phyloP scores from a whole-genome alignment of 2,329 filamentous ascomycete species.

The Aureobasidium lini region DNA sequence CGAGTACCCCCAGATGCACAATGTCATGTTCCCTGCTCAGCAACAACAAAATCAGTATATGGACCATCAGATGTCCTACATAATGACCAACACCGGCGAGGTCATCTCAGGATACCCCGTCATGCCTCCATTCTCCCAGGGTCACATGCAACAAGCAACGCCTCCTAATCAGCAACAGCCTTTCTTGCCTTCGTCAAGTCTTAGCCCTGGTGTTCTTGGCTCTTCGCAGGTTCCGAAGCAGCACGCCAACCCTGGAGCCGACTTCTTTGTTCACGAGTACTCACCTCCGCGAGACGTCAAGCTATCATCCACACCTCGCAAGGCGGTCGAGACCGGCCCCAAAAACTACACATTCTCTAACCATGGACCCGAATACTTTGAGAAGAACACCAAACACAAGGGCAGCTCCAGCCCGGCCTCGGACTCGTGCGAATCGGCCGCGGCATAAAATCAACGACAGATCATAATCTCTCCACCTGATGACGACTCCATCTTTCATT shows the following conservation, averaged over 20 bases:
- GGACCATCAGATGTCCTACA: slow-evolving; percentile 16
- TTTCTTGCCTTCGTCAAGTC: slow-evolving; percentile 15
- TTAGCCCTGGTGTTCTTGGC: slow-evolving; percentile 5
- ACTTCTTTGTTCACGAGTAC: slow-evolving; percentile 42
- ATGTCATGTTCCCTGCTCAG: slow-evolving; percentile 14
- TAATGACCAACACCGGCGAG: slow-evolving; percentile 15
- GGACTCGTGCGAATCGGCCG: slow-evolving; percentile 1
- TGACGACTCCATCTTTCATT: slow-evolving; percentile 7
- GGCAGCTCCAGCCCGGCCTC: slow-evolving; percentile 12
- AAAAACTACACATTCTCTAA: slow-evolving; percentile 44
- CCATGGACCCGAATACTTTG: slow-evolving; percentile 38
- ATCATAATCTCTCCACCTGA: slow-evolving; percentile 5
- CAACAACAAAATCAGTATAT: slow-evolving; percentile 15
- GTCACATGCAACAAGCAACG: slow-evolving; percentile 13
- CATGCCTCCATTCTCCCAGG: slow-evolving; percentile 10
- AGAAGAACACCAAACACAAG: slow-evolving; percentile 20
- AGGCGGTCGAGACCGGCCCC: slow-evolving; percentile 23
- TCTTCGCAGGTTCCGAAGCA: slow-evolving; percentile 23
- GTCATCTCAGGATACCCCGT: slow-evolving; percentile 7
- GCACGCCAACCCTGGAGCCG: slow-evolving; percentile 22
- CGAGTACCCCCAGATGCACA: slow-evolving; percentile 17
- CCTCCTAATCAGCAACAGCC: slow-evolving; percentile 16
- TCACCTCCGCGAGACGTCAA: slow-evolving; percentile 36
- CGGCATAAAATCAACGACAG: slow-evolving; percentile 1
- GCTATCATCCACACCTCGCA: slow-evolving; percentile 24